Base-by-base conservation (phyloP, 352 stramenopile species). In the Pseudoperonospora humuli region DNA sequence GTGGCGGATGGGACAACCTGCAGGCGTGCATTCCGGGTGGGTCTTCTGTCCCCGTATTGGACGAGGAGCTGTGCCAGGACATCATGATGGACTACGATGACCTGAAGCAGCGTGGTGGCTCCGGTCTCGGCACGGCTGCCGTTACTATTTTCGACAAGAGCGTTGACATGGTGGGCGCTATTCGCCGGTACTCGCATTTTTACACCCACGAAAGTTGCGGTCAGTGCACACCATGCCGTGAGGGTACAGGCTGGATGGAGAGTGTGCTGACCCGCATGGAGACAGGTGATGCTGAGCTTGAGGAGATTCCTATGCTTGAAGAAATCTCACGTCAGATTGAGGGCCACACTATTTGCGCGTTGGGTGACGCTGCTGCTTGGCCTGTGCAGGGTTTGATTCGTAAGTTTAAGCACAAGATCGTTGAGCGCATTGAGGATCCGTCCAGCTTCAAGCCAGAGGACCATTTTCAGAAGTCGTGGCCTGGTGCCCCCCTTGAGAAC, bases 81-180 rank as follows among this genome's bases (percentile, higher is more conserved):
- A 97, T 97, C 37, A 85, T 99, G 54, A 99, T 99, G 96, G 97
- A 99, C 68, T 99, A 99, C 69, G 97, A 99, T 75, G 96, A 98
- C 63, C 79, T 99, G 37, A 96, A 97, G 61, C 76, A 89, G 61
- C 86, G 85, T 24, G 76, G 79, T 62, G 93, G 95, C 45, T 98
- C 90, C 27, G 96, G 93, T 64, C 75, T 99, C 17, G 97, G 96
- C 42, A 99, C 97, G 31, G 96, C 96, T 14, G 97, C 96, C 9
- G 95, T 99, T 3, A 99, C 96, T 21, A 98, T 99, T 65, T 98
- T 99, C 67, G 96, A 99, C 76, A 97, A 99, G 73, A 96, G 87
- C 46, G 95, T 98, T 4, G 97, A 99, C 63, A 98, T 99, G 95
- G 95, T 99, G 19, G 95, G 80, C 37, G 96, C 95, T 19, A 99